These are phyloP conservation scores for Microthlaspi erraticum DNA, from an alignment of 345 rosid genomes.

Conservation along the genomic window DNA sequence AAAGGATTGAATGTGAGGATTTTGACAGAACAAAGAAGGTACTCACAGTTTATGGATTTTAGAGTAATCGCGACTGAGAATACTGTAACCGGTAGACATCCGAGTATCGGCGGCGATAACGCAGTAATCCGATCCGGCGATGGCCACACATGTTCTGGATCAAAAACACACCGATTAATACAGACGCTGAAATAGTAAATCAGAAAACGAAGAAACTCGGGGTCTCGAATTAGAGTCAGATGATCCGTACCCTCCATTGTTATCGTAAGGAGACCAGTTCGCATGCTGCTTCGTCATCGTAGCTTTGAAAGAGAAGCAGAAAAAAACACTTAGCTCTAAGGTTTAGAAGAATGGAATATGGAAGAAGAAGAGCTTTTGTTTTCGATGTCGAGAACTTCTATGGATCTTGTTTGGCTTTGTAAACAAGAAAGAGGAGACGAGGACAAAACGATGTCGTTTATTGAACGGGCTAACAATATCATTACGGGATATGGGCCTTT, in stretches of 20 bases:
- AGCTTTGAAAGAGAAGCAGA: slow-evolving; percentile 10
- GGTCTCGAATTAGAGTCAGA: slow-evolving; percentile 3
- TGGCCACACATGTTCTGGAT: slow-evolving; percentile 83
- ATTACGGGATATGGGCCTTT: slow-evolving; percentile 23
- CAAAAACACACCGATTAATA: neutral
- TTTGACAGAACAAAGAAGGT: neutral
- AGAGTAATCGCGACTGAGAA: slow-evolving; percentile 91
- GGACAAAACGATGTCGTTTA: slow-evolving; percentile 5
- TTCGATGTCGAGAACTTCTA: slow-evolving; percentile 2
- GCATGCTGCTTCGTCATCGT: slow-evolving; percentile 85
- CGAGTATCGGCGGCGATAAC: slow-evolving; percentile 96
- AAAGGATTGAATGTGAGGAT: neutral
- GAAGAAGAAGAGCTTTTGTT: neutral
- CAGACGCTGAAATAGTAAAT: neutral
- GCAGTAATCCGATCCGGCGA: slow-evolving; percentile 95
- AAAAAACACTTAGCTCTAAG: neutral
- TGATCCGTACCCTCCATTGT: slow-evolving; percentile 90
- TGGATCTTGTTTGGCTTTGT: slow-evolving; percentile 51
- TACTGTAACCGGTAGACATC: slow-evolving; percentile 93
- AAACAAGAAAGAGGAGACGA: slow-evolving; percentile 28
- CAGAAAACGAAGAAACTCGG: neutral
- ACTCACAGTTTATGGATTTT: slow-evolving; percentile 79
- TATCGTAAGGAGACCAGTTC: slow-evolving; percentile 90
- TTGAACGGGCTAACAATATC: neutral
- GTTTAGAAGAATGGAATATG: slow-evolving; percentile 13